phyloP scores from a whole-genome alignment of 306 rosid species.

The Betula pendula region DNA sequence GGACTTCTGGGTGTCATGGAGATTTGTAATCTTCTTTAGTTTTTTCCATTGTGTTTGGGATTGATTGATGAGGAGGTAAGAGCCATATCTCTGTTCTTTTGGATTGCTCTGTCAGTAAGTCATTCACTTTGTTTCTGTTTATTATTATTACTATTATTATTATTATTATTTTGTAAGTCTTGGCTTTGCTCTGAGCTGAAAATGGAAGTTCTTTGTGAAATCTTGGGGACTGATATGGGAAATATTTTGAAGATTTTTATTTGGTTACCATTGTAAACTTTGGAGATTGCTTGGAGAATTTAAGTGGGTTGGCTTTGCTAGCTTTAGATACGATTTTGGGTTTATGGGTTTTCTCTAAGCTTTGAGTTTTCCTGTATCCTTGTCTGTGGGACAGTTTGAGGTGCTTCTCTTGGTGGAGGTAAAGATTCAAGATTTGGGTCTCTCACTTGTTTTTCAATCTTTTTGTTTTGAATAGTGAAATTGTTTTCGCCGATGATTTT shows the following conservation, averaged over 20 bases:
- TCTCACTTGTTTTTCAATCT: neutral
- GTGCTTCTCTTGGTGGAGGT: conserved; percentile 4
- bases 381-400: neutral
- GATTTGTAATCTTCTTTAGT: conserved; percentile 4
- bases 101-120: conserved; percentile 72
- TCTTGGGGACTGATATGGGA: conserved; percentile 21
- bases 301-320: conserved; percentile 17
- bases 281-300: conserved; percentile 25
- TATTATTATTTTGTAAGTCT: conserved; percentile 12
- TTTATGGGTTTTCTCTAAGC: conserved; percentile 11
- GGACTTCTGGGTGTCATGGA: neutral
- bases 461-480: neutral
- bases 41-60: conserved; percentile 32
- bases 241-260: conserved; percentile 20
- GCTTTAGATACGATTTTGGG: neutral
- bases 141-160: neutral
- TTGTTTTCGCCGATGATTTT: neutral
- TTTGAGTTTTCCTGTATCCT: neutral
- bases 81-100: conserved; percentile 44
- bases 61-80: conserved; percentile 47
- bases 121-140: conserved; percentile 27
- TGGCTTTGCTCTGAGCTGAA: conserved; percentile 28
- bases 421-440: conserved; percentile 7
- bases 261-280: conserved; percentile 17
- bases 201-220: conserved; percentile 28